A percentile compares a stretch with the other conserved stretches of the same genome.
These are phyloP conservation scores for Colletotrichum sp. DNA, from an alignment of 2,329 filamentous ascomycete genomes.

Conservation along the genomic window DNA sequence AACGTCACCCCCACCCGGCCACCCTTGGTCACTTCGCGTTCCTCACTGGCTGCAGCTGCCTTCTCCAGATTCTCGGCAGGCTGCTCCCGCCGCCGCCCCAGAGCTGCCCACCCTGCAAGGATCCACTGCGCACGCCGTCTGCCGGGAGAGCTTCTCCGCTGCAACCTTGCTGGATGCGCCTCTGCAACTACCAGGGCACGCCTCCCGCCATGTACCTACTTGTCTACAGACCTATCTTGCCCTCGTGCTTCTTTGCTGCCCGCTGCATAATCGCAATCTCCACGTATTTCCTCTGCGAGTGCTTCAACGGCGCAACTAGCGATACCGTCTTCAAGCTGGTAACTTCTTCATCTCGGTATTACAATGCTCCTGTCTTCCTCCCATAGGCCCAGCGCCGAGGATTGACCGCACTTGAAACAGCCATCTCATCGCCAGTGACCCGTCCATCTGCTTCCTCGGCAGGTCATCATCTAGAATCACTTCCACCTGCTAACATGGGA, in stretches of 20 bases:
- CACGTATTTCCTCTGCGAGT: background rate
- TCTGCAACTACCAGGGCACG: background rate
- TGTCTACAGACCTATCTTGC: background rate
- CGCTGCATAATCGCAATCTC: background rate
- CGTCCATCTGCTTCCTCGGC: background rate
- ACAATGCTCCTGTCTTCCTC: background rate
- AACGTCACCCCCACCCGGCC: background rate
- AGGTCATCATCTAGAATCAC: background rate
- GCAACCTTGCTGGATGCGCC: background rate
- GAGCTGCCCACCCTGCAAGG: background rate
- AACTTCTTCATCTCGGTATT: background rate
- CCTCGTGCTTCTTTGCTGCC: background rate
- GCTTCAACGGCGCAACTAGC: background rate
- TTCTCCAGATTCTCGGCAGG: slow-evolving; percentile 3
- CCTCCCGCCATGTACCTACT: background rate
- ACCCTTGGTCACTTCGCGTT: background rate
- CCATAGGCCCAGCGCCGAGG: background rate
- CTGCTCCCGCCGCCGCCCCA: background rate
- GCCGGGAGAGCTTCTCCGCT: slow-evolving; percentile 1
- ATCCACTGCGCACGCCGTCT: slow-evolving; percentile 12
- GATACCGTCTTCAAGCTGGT: background rate
- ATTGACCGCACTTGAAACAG: slow-evolving; percentile 11
- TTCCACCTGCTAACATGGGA: background rate
- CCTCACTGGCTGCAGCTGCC: background rate
- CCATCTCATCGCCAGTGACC: slow-evolving; percentile 2